Conservation (phyloP, 139 green algal genomes). For the Protoeuglena noctilucae region DNA sequence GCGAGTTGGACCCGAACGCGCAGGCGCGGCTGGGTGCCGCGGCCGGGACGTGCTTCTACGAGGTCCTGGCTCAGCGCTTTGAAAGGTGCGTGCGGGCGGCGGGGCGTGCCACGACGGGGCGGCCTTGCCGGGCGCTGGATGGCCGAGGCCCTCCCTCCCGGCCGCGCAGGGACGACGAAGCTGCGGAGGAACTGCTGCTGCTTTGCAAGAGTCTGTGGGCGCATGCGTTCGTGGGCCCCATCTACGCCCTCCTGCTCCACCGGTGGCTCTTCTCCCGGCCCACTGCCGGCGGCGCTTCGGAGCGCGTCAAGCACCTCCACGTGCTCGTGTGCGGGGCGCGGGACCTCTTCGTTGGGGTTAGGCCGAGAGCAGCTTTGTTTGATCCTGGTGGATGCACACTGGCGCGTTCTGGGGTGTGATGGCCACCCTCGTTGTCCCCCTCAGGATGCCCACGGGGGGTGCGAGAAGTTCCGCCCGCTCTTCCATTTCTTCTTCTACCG, state of each 20-base stretch:
- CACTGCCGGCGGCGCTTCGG: no score
- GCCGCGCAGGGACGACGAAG: no score
- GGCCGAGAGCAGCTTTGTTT: no score
- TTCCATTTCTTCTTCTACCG: background rate
- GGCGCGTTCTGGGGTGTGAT: no score
- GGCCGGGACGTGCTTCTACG: conserved; percentile 20
- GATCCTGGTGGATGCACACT: no score
- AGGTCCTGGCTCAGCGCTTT: conserved; percentile 55
- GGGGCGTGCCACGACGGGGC: conserved; percentile 15
- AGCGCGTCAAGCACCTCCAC: background rate
- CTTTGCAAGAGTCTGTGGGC: conserved; percentile 54
- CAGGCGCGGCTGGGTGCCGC: background rate
- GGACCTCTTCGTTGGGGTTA: background rate
- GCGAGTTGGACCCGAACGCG: conserved; percentile 32
- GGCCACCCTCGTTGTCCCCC: no score
- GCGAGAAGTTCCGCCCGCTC: background rate
- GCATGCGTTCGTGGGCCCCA: conserved; percentile 44
- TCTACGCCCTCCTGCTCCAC: conserved; percentile 56
- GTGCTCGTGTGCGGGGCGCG: background rate
- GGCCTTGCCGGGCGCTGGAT: background rate
- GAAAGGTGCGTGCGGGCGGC: no score
- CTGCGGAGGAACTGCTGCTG: conserved; percentile 35
- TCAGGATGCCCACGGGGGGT: background rate
- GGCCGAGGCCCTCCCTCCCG: conserved; percentile 11
- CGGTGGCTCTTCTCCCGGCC: conserved; percentile 7